Conservation (phyloP, 208 protist genomes). For the Leishmania braziliensis region DNA sequence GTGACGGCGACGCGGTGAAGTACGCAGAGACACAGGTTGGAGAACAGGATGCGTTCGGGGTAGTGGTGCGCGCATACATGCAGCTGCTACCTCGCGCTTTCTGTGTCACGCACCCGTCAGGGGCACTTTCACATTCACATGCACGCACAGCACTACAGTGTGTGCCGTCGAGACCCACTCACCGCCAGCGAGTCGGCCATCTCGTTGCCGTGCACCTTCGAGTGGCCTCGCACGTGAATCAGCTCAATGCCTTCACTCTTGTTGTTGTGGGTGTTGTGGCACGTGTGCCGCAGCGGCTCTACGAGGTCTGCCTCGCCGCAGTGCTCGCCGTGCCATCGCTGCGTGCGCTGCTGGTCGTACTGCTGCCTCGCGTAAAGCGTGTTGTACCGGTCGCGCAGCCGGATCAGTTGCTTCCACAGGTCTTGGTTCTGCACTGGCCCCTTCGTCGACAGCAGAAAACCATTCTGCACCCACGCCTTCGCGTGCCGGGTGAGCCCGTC, state of each 20-base stretch:
- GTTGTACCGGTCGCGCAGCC: slow-evolving; percentile 49
- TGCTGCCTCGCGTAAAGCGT: slow-evolving; percentile 46
- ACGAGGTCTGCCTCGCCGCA: not conserved
- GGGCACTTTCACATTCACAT: not conserved
- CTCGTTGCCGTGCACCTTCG: slow-evolving; percentile 72
- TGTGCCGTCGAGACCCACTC: slow-evolving; percentile 31
- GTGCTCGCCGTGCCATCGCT: slow-evolving; percentile 8
- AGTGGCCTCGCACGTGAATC: slow-evolving; percentile 74
- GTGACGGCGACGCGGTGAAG: not conserved
- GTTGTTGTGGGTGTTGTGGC: slow-evolving; percentile 27
- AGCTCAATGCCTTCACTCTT: slow-evolving; percentile 47
- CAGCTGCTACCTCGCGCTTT: not conserved
- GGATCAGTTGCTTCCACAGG: slow-evolving; percentile 59
- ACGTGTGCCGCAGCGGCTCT: slow-evolving; percentile 14
- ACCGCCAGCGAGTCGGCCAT: slow-evolving; percentile 67
- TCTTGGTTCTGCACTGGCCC: slow-evolving; percentile 65
- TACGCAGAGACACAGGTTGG: not conserved
- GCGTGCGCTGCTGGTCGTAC: not conserved
- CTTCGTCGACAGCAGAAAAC: slow-evolving; percentile 51
- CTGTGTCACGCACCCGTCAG: not conserved
- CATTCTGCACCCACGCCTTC: slow-evolving; percentile 57
- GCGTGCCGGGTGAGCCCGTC: slow-evolving; percentile 60
- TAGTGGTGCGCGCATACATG: no score
- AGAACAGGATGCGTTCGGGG: not conserved
- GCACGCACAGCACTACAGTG: not conserved